Percentiles rank a stretch among this genome's conserved stretches.
phyloP scores from a whole-genome alignment of 2,329 filamentous ascomycete species.

The Metarhizium humberi region DNA sequence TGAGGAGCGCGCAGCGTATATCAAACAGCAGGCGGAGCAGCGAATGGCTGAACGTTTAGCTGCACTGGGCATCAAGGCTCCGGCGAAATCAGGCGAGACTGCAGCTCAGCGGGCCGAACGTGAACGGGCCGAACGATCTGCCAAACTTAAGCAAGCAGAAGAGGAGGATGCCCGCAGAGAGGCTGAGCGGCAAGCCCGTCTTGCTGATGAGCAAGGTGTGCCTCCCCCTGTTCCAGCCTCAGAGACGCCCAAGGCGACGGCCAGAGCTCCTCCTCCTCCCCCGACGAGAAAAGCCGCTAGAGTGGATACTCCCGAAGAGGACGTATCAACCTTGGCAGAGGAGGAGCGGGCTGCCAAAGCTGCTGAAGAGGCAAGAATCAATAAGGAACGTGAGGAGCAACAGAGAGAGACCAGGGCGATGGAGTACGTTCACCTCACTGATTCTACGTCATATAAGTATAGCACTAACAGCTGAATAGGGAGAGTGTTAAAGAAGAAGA shows the following conservation, averaged over 20 bases:
- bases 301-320: constrained; percentile 49
- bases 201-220: constrained; percentile 66
- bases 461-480: constrained; percentile 38
- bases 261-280: constrained; percentile 67
- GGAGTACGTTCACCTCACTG: constrained; percentile 58
- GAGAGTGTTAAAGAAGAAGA: constrained; percentile 66
- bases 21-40: constrained; percentile 93
- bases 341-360: constrained; percentile 46
- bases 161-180: constrained; percentile 89
- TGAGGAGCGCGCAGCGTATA: constrained; percentile 89
- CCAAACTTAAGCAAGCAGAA: constrained; percentile 80
- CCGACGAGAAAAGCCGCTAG: constrained; percentile 62
- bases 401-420: constrained; percentile 63
- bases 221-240: constrained; percentile 52
- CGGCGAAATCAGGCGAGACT: constrained; percentile 69
- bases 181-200: constrained; percentile 71
- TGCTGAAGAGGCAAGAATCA: constrained; percentile 56
- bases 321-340: constrained; percentile 46
- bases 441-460: neutral
- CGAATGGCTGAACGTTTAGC: constrained; percentile 95
- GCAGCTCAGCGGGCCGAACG: constrained; percentile 78
- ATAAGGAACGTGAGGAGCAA: constrained; percentile 67
- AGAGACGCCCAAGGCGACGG: constrained; percentile 33
- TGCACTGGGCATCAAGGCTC: constrained; percentile 81
- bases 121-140: constrained; percentile 77